These are phyloP conservation scores for Penicillium coprophilum DNA, from an alignment of 495 filamentous ascomycete species.

Conservation along the genomic window DNA sequence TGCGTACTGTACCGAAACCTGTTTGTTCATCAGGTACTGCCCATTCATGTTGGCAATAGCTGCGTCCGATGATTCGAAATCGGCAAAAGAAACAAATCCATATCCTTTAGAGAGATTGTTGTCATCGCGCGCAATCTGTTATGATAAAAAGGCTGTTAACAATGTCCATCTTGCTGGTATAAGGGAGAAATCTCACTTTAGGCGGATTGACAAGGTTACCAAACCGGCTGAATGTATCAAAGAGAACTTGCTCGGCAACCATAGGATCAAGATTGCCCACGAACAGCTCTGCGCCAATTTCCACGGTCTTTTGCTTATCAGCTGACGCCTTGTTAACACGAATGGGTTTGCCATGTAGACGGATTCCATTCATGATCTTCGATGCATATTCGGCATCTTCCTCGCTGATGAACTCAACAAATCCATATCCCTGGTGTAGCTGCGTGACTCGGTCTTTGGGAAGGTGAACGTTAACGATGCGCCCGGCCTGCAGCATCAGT, in stretches of 20 bases:
- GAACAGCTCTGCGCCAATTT: conserved; percentile 96
- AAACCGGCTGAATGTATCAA: conserved; percentile 95
- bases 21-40: conserved; percentile 95
- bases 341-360: conserved; percentile 90
- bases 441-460: conserved; percentile 97
- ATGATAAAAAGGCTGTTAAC: conserved; percentile 8
- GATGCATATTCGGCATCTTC: conserved; percentile 97
- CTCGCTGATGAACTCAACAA: conserved; percentile 96
- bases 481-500: conserved; percentile 94
- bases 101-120: conserved; percentile 91
- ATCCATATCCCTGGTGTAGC: conserved; percentile 95
- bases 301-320: conserved; percentile 94
- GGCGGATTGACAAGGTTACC: conserved; percentile 79
- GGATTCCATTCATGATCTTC: conserved; percentile 93
- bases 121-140: conserved; percentile 84
- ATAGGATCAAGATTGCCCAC: conserved; percentile 93
- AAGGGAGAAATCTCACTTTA: conserved; percentile 53
- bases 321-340: conserved; percentile 95
- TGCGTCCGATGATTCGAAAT: conserved; percentile 92
- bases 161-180: neutral
- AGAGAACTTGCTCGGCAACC: conserved; percentile 95
- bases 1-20: conserved; percentile 93
- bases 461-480: conserved; percentile 95
- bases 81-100: conserved; percentile 91
- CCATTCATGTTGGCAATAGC: conserved; percentile 93